Base-by-base conservation (phyloP, 768 basidiomycete genomes). In the Leucosporidium yakuticum region DNA sequence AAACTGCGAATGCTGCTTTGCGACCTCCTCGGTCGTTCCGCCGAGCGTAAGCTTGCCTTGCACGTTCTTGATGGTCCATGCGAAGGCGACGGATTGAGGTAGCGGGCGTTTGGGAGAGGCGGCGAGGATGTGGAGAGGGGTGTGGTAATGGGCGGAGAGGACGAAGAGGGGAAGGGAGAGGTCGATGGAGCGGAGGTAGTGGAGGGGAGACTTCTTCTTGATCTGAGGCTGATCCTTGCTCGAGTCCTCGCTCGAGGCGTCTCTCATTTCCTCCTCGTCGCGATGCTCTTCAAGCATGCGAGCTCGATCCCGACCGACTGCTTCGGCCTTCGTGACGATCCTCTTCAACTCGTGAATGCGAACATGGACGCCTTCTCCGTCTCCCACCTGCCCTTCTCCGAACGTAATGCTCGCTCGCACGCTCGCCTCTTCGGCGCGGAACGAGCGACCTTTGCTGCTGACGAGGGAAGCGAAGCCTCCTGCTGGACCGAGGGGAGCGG, bases 121-220 rank as follows among this genome's bases (percentile, higher is more conserved):
- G 20, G 68, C 36, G n/a, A 55, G 36, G 56, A 64, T 25, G 21
- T 60, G 56, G 3, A 53, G n/a, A 0, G 71, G 68, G 0, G 68
- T 67, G 39, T n/a, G 31, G 63, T 73, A 69, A 58, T 67, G 68
- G 1, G 68, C 63, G 1, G 65, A 62, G 60, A 73, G 50, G 50
- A 64, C 29, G 29, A 69, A 19, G n/a, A 55, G 25, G 5, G 71
- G 71, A 0, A 73, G 39, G 4, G 61, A 39, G 32, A 69, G 27
- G 4, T 48, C 12, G 62, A 72, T 12, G 6, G 64, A 56, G 27
- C 47, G 53, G 57, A 72, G 56, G 25, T 48, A 60, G 21, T 20
- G 31, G 51, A 68, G 34, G 39, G 62, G 27, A 32, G 31, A 14
- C 32, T 11, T 17, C 48, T 44, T 59, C 23, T 7, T 32, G 20